Evolutionary conservation across 2,329 filamentous ascomycete genomes (phyloP).

Genomic region (Phyllosticta paracitricarpa): DNA sequence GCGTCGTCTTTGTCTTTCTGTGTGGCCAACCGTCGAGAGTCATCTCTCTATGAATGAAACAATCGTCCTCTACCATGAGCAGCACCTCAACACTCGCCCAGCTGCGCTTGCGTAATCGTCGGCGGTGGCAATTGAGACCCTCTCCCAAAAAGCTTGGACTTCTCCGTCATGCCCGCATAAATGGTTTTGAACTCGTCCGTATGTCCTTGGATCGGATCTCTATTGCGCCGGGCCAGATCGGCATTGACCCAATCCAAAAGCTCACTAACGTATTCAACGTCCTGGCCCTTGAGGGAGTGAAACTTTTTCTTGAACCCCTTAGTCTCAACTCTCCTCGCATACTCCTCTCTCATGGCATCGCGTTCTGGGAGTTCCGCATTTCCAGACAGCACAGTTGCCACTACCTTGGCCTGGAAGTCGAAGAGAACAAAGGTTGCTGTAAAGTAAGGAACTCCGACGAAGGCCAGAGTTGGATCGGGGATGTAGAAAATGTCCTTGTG

Average conservation of each 20-base stretch:
- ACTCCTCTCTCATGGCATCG: constrained; percentile 35
- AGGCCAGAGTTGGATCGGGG: constrained; percentile 51
- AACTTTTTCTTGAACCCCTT: constrained; percentile 36
- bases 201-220: constrained; percentile 23
- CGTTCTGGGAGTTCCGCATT: constrained; percentile 37
- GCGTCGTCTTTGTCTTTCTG: background rate
- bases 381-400: constrained; percentile 48
- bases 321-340: constrained; percentile 22
- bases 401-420: constrained; percentile 56
- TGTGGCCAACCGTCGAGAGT: background rate
- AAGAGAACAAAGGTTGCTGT: constrained; percentile 60
- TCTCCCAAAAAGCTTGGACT: constrained; percentile 23
- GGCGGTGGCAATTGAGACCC: background rate
- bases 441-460: constrained; percentile 56
- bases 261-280: constrained; percentile 31
- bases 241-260: constrained; percentile 31
- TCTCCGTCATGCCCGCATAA: constrained; percentile 23
- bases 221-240: constrained; percentile 16
- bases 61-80: background rate
- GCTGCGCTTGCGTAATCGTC: background rate
- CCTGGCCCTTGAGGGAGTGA: constrained; percentile 33
- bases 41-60: background rate
- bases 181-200: constrained; percentile 25
- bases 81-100: background rate
- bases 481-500: constrained; percentile 66